Evolutionary conservation across 305 asterid genomes (phyloP).

Genomic region (Rubia occidens): DNA sequence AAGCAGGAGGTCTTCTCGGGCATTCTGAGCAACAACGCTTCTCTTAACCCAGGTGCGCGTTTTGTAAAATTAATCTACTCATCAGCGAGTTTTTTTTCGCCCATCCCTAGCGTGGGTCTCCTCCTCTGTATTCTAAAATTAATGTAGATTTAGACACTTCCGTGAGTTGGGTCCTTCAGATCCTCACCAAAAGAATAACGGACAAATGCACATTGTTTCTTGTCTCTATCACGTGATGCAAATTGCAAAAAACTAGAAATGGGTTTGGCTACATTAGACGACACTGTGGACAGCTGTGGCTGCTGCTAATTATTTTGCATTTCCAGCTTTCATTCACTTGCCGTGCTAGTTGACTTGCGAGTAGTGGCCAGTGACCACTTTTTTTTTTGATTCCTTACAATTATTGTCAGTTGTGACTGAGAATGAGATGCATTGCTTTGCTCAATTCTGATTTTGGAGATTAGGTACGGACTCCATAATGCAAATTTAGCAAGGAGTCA

Average conservation of each 20-base stretch:
- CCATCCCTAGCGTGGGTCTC: background rate
- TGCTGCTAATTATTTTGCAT: constrained; percentile 2
- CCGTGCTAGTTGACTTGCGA: background rate
- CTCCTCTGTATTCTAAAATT: background rate
- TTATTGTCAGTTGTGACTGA: background rate
- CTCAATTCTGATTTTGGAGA: background rate
- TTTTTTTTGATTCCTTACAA: background rate
- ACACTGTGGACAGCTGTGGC: constrained; percentile 15
- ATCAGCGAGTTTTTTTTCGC: background rate
- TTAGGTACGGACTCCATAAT: background rate
- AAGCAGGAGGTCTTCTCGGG: constrained; percentile 51
- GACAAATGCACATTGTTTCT: constrained; percentile 6
- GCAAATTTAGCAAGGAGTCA: background rate
- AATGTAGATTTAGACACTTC: constrained; percentile 6
- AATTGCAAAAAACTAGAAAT: background rate
- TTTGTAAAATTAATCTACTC: background rate
- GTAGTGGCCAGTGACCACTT: background rate
- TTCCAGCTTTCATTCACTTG: constrained; percentile 1
- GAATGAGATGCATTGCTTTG: background rate
- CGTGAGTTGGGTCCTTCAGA: background rate
- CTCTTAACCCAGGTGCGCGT: constrained; percentile 59
- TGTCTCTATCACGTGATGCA: constrained; percentile 14
- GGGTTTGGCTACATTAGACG: constrained; percentile 6
- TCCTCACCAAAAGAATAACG: background rate
- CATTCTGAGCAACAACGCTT: constrained; percentile 63